A percentile compares a stretch with the other conserved stretches of the same genome.
phyloP scores from a whole-genome alignment of 257 asterid species.

The Marsdenia floribunda region DNA sequence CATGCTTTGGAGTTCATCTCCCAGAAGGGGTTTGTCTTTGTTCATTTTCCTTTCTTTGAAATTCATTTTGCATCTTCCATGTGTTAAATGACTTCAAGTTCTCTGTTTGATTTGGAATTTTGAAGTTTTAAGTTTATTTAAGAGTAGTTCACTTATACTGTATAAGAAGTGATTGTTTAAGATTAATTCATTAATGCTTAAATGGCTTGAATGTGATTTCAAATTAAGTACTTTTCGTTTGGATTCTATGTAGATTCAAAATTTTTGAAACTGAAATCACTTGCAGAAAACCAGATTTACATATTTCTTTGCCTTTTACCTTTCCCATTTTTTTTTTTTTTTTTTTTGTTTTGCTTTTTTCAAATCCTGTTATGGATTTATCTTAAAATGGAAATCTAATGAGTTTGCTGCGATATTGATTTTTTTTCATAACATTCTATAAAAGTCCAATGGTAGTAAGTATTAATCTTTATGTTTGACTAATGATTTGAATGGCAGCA shows the following conservation, averaged over 20 bases:
- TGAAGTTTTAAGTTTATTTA: background rate
- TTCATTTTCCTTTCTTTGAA: background rate
- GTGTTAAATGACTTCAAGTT: slow-evolving; percentile 1
- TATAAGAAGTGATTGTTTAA: background rate
- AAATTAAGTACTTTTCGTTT: background rate
- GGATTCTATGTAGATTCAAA: slow-evolving; percentile 1
- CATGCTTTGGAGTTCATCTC: slow-evolving; percentile 89
- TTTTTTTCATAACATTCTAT: background rate
- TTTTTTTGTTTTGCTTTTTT: too few species aligned
- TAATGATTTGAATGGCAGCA: background rate
- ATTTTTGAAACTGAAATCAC: background rate
- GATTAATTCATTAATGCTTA: background rate
- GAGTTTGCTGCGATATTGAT: background rate
- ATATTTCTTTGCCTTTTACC: background rate
- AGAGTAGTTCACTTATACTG: background rate
- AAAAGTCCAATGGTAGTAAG: background rate
- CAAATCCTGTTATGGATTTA: background rate
- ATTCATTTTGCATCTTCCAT: background rate
- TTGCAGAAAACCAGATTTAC: background rate
- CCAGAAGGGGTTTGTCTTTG: slow-evolving; percentile 61
- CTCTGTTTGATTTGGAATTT: background rate
- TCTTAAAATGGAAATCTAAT: background rate
- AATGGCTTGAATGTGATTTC: background rate
- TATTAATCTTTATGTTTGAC: background rate
- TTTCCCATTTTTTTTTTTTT: too few species aligned